Evolutionary conservation across 2,329 filamentous ascomycete genomes (phyloP), one percentile per base, ranked within the genome.

Genomic region (Lasiodiplodia sp.): DNA sequence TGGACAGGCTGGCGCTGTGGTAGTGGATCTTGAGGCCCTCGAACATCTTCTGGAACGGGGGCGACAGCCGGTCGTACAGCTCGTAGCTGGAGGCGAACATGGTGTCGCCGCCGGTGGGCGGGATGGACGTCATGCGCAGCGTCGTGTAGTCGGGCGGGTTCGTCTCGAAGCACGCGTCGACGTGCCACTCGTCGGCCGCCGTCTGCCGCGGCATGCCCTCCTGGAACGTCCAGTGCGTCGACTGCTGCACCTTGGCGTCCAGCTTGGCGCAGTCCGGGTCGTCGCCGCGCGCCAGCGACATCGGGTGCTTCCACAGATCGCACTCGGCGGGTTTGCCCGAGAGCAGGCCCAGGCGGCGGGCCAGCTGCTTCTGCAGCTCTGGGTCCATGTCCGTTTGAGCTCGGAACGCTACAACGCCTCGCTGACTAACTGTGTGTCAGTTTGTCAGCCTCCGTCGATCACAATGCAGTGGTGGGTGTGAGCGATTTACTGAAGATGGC

Each of bases 251-350:
- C 34, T 57, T 57, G 0, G 55, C 6, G 64, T 74, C 76, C 55
- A 81, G 80, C 18, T 77, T 77, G 49, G 75, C 78, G 66, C 80
- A 80, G 60, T 81, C 75, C 58, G 76, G 73, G 60, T 80, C 79
- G 18, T 75, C 74, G 11, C 73, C 76, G 10, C 87, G 77, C 79
- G 81, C 73, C 70, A 81, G 80, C 18, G 78, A 74, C 34, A 90
- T 76, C 0, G 88, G 88, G 72, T 90, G 88, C 55, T 90, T 87
- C 73, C 90, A 88, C 11, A 90, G 79, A 31, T 82, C 82, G 0
- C 86, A 88, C 0, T 83, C 84, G 0, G 77, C 73, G 0, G 87
- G 87, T 69, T 87, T 87, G 68, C 87, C 87, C 0, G 85, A 83
- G 0, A 89, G 81, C 74, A 88, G 79, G 11, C 88, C 88, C 0